These are phyloP conservation scores for Salix brachista DNA, from an alignment of 345 rosid genomes.

Conservation along the genomic window DNA sequence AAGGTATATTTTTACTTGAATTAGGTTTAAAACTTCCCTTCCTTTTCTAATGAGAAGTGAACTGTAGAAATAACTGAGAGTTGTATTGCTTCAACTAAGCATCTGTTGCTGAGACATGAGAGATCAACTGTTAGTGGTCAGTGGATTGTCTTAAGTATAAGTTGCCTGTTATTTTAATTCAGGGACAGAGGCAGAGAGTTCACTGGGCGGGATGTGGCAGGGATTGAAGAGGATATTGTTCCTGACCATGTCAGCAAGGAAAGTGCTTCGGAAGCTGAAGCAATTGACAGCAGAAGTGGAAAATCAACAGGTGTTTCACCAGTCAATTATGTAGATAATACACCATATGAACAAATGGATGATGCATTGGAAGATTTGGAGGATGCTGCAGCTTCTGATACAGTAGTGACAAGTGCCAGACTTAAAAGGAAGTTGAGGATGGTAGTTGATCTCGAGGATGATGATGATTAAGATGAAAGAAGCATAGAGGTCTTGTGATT, in stretches of 20 bases:
- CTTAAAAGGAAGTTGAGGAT: slow-evolving; percentile 56
- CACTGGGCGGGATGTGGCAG: background rate
- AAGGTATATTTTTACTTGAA: slow-evolving; percentile 27
- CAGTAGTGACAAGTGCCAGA: slow-evolving; percentile 22
- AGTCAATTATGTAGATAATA: slow-evolving; percentile 13
- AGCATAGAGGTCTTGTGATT: background rate
- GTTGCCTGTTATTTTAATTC: background rate
- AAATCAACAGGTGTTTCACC: slow-evolving; percentile 16
- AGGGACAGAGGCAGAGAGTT: slow-evolving; percentile 37
- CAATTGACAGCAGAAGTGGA: slow-evolving; percentile 7
- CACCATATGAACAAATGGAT: slow-evolving; percentile 24
- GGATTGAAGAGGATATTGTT: slow-evolving; percentile 14
- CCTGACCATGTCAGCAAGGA: slow-evolving; percentile 11
- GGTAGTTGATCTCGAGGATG: slow-evolving; percentile 58
- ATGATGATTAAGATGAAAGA: slow-evolving; percentile 48
- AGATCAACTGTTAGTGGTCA: background rate
- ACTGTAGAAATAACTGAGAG: background rate
- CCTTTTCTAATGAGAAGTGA: background rate
- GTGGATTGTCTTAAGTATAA: background rate
- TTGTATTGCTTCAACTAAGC: background rate
- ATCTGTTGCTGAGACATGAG: background rate
- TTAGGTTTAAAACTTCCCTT: background rate
- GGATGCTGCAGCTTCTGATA: slow-evolving; percentile 26
- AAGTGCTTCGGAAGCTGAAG: slow-evolving; percentile 29
- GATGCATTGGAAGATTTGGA: slow-evolving; percentile 47